Conservation (phyloP, 2,329 filamentous ascomycete species). For the Diaporthe ilicicola region DNA sequence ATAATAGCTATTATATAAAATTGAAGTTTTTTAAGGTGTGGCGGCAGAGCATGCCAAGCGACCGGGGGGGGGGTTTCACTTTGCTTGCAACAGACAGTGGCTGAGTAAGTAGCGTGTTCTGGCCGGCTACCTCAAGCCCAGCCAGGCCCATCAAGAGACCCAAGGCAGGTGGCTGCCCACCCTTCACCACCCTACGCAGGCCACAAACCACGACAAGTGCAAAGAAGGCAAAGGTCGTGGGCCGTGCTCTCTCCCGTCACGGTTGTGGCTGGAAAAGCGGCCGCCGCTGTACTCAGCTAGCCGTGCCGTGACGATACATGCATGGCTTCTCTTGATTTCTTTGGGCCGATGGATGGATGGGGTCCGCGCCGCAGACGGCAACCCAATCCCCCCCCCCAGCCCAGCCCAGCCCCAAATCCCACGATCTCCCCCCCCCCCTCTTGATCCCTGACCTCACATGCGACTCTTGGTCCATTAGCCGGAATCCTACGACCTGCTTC, state of each 20-base stretch:
- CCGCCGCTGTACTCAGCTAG: neutral
- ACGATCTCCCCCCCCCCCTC: neutral
- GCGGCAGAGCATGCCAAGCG: no score
- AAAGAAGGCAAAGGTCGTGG: neutral
- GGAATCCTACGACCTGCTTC: constrained; percentile 1
- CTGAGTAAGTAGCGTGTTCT: neutral
- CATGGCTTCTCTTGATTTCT: neutral
- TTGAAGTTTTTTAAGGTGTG: no score
- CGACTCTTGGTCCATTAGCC: neutral
- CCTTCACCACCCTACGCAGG: neutral
- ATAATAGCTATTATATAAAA: no score
- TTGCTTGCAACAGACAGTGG: neutral
- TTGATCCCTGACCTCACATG: neutral
- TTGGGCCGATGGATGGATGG: constrained; percentile 13
- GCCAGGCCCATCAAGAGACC: neutral
- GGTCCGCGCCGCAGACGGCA: constrained; percentile 5
- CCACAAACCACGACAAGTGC: neutral
- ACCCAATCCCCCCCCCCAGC: constrained; percentile 14
- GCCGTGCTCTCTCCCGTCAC: neutral
- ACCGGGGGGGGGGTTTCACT: no score
- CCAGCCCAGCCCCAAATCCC: neutral
- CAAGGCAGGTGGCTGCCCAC: neutral
- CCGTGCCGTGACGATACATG: constrained; percentile 2
- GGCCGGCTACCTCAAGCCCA: neutral
- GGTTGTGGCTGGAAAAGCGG: neutral